Evolutionary conservation across 768 basidiomycete genomes (phyloP).

Genomic region (Podaxis sp.): DNA sequence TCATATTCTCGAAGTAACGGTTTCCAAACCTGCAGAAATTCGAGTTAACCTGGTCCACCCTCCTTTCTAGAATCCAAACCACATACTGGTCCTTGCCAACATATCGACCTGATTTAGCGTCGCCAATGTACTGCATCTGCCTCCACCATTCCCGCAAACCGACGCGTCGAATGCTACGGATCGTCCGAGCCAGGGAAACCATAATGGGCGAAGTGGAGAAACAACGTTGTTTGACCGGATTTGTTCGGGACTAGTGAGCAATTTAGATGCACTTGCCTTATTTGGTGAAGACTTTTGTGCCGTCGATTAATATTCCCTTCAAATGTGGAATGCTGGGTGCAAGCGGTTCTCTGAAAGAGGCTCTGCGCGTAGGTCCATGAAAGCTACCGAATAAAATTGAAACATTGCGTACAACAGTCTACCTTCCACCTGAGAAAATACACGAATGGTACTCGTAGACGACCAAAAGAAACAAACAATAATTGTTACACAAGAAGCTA

Average conservation of each 20-base stretch:
- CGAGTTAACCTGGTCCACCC: conserved; percentile 11
- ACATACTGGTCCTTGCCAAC: conserved; percentile 85
- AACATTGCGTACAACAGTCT: conserved; percentile 9
- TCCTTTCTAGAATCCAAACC: conserved; percentile 8
- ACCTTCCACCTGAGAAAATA: not conserved
- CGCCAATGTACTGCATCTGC: conserved; percentile 91
- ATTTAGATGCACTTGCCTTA: not conserved
- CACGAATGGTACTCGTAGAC: conserved; percentile 8
- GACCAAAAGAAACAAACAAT: conserved; percentile 7
- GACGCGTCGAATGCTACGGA: conserved; percentile 73
- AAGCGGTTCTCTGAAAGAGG: too few relatives aligned
- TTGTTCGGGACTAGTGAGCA: conserved; percentile 25
- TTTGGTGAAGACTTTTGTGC: not conserved
- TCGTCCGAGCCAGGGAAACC: conserved; percentile 74
- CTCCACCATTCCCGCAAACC: conserved; percentile 89
- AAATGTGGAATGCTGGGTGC: too few relatives aligned
- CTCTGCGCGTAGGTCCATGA: too few relatives aligned
- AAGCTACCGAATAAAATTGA: not conserved
- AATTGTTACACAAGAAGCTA: conserved; percentile 11
- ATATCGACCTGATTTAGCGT: conserved; percentile 82
- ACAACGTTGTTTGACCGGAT: conserved; percentile 30
- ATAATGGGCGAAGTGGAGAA: conserved; percentile 32
- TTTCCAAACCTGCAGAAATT: conserved; percentile 77
- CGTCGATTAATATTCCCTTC: not conserved
- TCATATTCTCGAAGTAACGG: conserved; percentile 90